These are phyloP conservation scores for Alternaria viburni DNA, from an alignment of 2,329 filamentous ascomycete species.

Conservation along the genomic window DNA sequence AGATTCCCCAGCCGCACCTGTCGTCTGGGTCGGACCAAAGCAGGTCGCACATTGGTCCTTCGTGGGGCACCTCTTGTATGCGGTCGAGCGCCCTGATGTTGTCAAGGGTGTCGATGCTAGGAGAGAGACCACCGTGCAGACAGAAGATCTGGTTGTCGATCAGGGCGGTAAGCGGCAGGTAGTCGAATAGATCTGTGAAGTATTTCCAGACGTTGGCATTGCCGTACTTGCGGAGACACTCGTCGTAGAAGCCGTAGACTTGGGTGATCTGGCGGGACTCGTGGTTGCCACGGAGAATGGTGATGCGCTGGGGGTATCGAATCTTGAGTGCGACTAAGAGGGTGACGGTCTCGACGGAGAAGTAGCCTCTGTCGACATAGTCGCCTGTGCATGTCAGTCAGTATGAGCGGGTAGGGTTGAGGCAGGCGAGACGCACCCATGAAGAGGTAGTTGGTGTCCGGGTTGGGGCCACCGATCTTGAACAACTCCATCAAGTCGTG, in stretches of 20 bases:
- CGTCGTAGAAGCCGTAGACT: constrained; percentile 80
- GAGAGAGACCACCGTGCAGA: constrained; percentile 73
- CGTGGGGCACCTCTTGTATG: constrained; percentile 75
- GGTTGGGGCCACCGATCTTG: constrained; percentile 97
- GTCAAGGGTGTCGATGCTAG: constrained; percentile 75
- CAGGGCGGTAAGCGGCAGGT: constrained; percentile 74
- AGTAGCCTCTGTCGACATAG: constrained; percentile 98
- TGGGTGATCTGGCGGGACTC: constrained; percentile 80
- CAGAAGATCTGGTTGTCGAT: constrained; percentile 78
- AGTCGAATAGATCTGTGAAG: constrained; percentile 80
- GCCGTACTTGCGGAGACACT: constrained; percentile 78
- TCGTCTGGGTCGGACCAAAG: constrained; percentile 94
- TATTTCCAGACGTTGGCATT: constrained; percentile 81
- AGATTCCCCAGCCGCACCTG: constrained; percentile 94
- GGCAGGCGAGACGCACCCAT: constrained; percentile 69
- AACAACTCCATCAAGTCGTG: constrained; percentile 99
- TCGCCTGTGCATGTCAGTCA: constrained; percentile 69
- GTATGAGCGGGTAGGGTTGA: constrained; percentile 6
- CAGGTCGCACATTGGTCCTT: constrained; percentile 77
- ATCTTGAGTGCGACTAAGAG: constrained; percentile 97
- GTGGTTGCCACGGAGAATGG: constrained; percentile 92
- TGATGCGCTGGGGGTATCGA: constrained; percentile 96
- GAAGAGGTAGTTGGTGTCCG: constrained; percentile 98
- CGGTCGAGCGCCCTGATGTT: constrained; percentile 63
- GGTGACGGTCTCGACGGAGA: constrained; percentile 97